These are phyloP conservation scores for Fusarium bulbicola DNA, from an alignment of 2,329 filamentous ascomycete species.

Conservation along the genomic window DNA sequence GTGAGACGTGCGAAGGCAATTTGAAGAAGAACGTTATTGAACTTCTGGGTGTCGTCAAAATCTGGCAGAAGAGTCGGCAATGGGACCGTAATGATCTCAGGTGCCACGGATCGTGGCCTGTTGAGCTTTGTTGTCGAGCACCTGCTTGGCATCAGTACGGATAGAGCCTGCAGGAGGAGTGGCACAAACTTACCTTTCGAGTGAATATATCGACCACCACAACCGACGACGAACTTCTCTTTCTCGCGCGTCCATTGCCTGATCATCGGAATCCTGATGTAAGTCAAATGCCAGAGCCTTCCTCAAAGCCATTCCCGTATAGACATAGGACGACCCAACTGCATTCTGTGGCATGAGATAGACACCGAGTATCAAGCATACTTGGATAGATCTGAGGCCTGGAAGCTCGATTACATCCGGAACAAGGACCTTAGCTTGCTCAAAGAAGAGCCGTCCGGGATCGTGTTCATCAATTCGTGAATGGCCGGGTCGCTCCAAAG, in stretches of 20 bases:
- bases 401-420: neutral
- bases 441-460: neutral
- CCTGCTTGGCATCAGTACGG: neutral
- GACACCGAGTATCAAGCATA: neutral
- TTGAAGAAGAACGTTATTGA: neutral
- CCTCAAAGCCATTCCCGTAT: neutral
- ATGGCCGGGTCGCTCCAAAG: neutral
- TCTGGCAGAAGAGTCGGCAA: neutral
- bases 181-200: neutral
- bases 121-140: neutral
- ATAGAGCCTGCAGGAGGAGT: accelerated
- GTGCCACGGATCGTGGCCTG: neutral
- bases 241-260: neutral
- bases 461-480: neutral
- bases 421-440: neutral
- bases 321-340: neutral
- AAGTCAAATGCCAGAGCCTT: neutral
- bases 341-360: neutral
- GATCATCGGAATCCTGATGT: neutral
- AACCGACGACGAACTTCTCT: neutral
- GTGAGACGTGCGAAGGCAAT: neutral
- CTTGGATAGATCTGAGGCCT: neutral
- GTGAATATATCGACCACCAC: neutral
- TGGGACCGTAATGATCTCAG: neutral
- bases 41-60: neutral